phyloP scores from a whole-genome alignment of 768 basidiomycete genomes.

The Harrya chromipes region DNA sequence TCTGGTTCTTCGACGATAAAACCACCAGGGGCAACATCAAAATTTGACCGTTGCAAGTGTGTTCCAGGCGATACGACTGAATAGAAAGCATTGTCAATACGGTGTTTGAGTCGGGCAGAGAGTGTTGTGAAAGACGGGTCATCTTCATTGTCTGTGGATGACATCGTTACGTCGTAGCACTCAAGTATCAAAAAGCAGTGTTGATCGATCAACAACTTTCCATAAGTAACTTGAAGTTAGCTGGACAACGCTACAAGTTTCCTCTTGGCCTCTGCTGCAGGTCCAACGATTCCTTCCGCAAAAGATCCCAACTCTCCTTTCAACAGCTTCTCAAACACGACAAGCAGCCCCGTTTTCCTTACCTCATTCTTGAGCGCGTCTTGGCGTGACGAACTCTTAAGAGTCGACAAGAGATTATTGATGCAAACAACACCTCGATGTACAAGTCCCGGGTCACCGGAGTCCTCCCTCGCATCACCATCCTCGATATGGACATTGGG shows the following conservation, averaged over 20 bases:
- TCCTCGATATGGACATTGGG: slow-evolving; percentile 40
- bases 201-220: too few species aligned
- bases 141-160: slow-evolving; percentile 8
- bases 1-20: slow-evolving; percentile 32
- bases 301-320: slow-evolving; percentile 38
- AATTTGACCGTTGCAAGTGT: not conserved
- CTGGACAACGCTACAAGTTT: slow-evolving; percentile 30
- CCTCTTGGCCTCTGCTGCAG: slow-evolving; percentile 52
- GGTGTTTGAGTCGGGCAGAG: slow-evolving; percentile 38
- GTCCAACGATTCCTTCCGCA: slow-evolving; percentile 40
- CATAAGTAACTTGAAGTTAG: not conserved
- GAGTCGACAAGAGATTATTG: slow-evolving; percentile 54
- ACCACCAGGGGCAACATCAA: slow-evolving; percentile 27
- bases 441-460: slow-evolving; percentile 57
- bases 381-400: slow-evolving; percentile 37
- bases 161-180: slow-evolving; percentile 9
- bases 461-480: slow-evolving; percentile 38
- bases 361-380: slow-evolving; percentile 50
- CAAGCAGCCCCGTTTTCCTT: slow-evolving; percentile 49
- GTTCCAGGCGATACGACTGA: slow-evolving; percentile 11
- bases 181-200: too few species aligned
- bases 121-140: slow-evolving; percentile 40
- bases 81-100: slow-evolving; percentile 55
- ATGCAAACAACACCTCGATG: slow-evolving; percentile 80
- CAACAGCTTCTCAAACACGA: slow-evolving; percentile 49